These are phyloP conservation scores for Forsythia viridissima DNA, from an alignment of 257 asterid genomes.

Conservation along the genomic window DNA sequence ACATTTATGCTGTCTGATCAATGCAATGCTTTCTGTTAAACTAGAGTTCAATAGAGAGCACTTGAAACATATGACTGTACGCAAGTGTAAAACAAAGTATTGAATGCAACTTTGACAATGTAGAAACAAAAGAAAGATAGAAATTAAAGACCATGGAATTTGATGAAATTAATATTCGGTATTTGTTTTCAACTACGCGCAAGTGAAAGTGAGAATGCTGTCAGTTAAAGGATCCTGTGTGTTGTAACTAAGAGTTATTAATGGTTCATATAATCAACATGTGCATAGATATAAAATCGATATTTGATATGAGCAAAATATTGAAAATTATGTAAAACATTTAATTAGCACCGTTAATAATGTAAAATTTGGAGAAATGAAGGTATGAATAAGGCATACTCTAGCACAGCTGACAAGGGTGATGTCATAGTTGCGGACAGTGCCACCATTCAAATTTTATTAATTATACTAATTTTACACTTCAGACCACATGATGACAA, in stretches of 20 bases:
- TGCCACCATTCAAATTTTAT: neutral
- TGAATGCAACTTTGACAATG: neutral
- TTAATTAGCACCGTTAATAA: neutral
- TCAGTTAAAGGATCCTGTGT: neutral
- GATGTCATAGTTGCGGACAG: neutral
- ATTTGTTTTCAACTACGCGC: neutral
- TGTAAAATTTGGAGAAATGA: neutral
- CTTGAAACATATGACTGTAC: neutral
- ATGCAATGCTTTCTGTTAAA: neutral
- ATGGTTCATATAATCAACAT: neutral
- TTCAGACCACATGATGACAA: slow-evolving; percentile 97
- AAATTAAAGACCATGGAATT: neutral
- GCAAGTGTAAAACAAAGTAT: neutral
- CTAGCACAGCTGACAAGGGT: neutral
- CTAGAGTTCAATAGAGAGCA: neutral
- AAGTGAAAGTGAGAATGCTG: neutral
- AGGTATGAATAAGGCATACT: neutral
- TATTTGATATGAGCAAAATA: neutral
- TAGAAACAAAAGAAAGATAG: neutral
- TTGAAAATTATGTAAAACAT: neutral
- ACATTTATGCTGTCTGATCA: neutral
- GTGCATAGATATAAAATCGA: neutral
- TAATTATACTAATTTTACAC: slow-evolving; percentile 1
- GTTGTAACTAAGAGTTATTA: neutral
- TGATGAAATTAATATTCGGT: neutral